These are phyloP conservation scores for Phytopythium sindhum DNA, from an alignment of 352 stramenopile genomes.

Conservation along the genomic window DNA sequence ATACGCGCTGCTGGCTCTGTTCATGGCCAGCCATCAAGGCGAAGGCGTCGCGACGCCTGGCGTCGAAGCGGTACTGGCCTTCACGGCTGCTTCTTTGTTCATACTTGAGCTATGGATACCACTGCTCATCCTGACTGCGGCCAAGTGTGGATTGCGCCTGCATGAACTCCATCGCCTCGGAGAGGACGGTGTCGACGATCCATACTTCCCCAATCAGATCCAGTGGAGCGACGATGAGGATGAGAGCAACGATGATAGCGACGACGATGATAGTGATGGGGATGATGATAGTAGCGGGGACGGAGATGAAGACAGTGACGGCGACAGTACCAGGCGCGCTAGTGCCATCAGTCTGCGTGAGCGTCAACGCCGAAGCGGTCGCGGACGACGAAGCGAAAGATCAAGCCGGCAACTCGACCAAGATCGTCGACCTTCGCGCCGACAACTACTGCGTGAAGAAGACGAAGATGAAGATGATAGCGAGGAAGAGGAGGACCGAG, in stretches of 20 bases:
- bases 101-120: conserved; percentile 66
- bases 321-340: neutral
- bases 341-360: conserved; percentile 5
- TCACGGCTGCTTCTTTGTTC: conserved; percentile 42
- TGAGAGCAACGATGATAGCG: conserved; percentile 20
- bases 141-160: conserved; percentile 43
- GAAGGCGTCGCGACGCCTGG: conserved; percentile 44
- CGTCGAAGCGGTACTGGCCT: conserved; percentile 35
- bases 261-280: conserved; percentile 15
- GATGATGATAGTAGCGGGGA: conserved; percentile 16
- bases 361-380: conserved; percentile 11
- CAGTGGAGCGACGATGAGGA: conserved; percentile 54
- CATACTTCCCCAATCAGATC: conserved; percentile 66
- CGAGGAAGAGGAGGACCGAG: neutral
- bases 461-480: neutral
- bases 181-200: conserved; percentile 43
- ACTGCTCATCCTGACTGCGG: conserved; percentile 64
- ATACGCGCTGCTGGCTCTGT: conserved; percentile 73
- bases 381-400: neutral
- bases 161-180: conserved; percentile 56
- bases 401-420: neutral
- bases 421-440: neutral
- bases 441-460: neutral
- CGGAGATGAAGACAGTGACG: conserved; percentile 14
- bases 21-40: conserved; percentile 55